Conservation (phyloP, 2,329 filamentous ascomycete genomes). For the Fusarium poae region DNA sequence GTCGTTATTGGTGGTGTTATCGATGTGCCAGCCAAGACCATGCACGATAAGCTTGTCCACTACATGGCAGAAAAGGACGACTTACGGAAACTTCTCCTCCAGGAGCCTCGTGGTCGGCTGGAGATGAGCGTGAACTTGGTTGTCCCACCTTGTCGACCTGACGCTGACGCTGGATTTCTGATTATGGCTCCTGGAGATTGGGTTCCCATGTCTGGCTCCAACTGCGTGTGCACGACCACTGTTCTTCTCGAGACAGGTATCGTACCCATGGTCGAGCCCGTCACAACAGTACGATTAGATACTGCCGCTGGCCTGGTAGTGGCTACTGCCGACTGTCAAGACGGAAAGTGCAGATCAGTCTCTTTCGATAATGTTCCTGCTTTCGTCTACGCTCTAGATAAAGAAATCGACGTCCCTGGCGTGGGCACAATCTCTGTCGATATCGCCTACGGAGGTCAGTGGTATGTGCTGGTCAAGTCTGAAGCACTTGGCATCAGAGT, state of each 20-base stretch:
- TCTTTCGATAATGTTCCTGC: slow-evolving; percentile 24
- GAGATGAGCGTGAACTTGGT: slow-evolving; percentile 21
- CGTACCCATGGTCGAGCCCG: slow-evolving; percentile 57
- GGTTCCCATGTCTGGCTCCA: slow-evolving; percentile 56
- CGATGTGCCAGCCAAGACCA: slow-evolving; percentile 58
- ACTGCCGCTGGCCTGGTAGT: slow-evolving; percentile 19
- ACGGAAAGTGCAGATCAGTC: slow-evolving; percentile 26
- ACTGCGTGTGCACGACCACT: slow-evolving; percentile 58
- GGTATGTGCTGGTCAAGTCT: slow-evolving; percentile 25
- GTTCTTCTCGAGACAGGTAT: slow-evolving; percentile 62
- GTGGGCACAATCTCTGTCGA: slow-evolving; percentile 1
- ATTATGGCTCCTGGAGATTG: slow-evolving; percentile 47
- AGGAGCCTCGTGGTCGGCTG: slow-evolving; percentile 14
- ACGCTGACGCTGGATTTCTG: slow-evolving; percentile 59
- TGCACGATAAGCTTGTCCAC: slow-evolving; percentile 62
- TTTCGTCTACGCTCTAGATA: slow-evolving; percentile 21
- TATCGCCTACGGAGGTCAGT: slow-evolving; percentile 25
- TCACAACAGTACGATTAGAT: slow-evolving; percentile 10
- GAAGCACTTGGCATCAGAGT: slow-evolving; percentile 17
- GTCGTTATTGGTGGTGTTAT: slow-evolving; percentile 63
- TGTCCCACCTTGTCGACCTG: slow-evolving; percentile 51
- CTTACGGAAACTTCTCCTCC: slow-evolving; percentile 43
- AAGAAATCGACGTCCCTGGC: slow-evolving; percentile 11
- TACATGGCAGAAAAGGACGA: slow-evolving; percentile 57
- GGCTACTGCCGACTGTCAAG: slow-evolving; percentile 20